Percentiles rank a stretch among this genome's conserved stretches.
Evolutionary conservation across 345 rosid species (phyloP).

Genomic region (Populus pruinosa): DNA sequence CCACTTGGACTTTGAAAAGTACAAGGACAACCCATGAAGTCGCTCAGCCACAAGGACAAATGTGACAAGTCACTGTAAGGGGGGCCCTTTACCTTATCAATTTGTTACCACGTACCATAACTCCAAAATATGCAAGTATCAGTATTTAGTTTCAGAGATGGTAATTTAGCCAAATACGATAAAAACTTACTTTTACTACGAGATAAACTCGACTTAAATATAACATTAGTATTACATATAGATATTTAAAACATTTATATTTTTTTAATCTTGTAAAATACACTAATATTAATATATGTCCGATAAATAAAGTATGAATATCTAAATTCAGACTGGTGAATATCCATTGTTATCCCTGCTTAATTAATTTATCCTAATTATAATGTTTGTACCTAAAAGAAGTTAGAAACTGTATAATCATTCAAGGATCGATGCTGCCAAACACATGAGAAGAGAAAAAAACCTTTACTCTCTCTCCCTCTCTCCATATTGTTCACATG

Average conservation of each 20-base stretch:
- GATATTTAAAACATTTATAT: too few relatives aligned
- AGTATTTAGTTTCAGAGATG: not conserved
- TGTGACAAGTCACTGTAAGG: slow-evolving; percentile 16
- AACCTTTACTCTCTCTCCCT: not conserved
- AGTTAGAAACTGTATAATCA: not conserved
- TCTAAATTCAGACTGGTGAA: too few relatives aligned
- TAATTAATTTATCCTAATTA: not conserved
- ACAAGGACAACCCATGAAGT: slow-evolving; percentile 27
- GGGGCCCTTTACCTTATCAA: slow-evolving; percentile 16
- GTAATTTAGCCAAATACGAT: too few relatives aligned
- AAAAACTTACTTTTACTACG: too few relatives aligned
- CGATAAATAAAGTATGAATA: too few relatives aligned
- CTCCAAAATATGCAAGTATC: not conserved
- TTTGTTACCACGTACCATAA: not conserved
- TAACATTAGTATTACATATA: too few relatives aligned
- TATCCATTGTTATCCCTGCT: too few relatives aligned
- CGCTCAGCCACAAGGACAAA: slow-evolving; percentile 6
- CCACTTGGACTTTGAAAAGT: slow-evolving; percentile 22
- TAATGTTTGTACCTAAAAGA: not conserved
- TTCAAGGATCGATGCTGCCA: not conserved
- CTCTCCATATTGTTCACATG: not conserved
- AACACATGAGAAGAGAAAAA: not conserved
- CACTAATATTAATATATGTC: too few relatives aligned
- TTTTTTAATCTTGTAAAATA: too few relatives aligned
- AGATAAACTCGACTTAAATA: too few relatives aligned